Conservation (phyloP, 257 asterid genomes). For the Craterostigma plantagineum region DNA sequence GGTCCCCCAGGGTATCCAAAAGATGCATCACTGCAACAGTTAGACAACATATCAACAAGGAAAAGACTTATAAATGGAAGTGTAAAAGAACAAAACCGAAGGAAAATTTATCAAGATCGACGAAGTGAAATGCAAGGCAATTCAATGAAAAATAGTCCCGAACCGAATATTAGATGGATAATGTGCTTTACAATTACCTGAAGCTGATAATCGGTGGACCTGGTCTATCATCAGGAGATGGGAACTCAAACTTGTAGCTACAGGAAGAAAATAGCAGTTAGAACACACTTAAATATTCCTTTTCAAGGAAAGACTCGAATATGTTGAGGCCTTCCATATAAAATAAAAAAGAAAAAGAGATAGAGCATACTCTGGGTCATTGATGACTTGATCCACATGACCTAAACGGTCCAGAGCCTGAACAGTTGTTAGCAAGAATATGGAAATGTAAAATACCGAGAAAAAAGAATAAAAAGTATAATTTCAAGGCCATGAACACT, state of each 20-base stretch:
- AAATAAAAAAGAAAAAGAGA: slow-evolving; percentile 5
- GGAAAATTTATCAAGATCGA: slow-evolving; percentile 4
- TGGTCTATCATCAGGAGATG: slow-evolving; percentile 97
- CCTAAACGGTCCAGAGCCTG: slow-evolving; percentile 97
- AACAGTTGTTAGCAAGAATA: slow-evolving; percentile 6
- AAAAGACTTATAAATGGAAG: not conserved
- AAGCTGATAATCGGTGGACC: slow-evolving; percentile 96
- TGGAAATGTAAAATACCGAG: too few species aligned
- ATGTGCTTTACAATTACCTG: slow-evolving; percentile 32
- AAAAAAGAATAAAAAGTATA: too few species aligned
- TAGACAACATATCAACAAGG: slow-evolving; percentile 9
- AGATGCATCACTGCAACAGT: slow-evolving; percentile 85
- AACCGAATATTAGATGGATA: not conserved
- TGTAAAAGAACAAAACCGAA: not conserved
- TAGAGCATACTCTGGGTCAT: slow-evolving; percentile 80
- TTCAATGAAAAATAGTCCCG: not conserved
- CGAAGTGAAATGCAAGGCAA: slow-evolving; percentile 1
- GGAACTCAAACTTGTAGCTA: slow-evolving; percentile 98
- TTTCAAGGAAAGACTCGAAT: slow-evolving; percentile 6
- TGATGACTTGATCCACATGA: slow-evolving; percentile 64
- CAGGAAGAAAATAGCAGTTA: slow-evolving; percentile 11
- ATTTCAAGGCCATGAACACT: not conserved
- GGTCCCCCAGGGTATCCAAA: slow-evolving; percentile 99
- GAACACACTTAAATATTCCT: slow-evolving; percentile 3
- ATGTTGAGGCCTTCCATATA: slow-evolving; percentile 8